Evolutionary conservation across 768 basidiomycete species (phyloP), one percentile per base, ranked within the genome.

Genomic region (Suillus lakei): DNA sequence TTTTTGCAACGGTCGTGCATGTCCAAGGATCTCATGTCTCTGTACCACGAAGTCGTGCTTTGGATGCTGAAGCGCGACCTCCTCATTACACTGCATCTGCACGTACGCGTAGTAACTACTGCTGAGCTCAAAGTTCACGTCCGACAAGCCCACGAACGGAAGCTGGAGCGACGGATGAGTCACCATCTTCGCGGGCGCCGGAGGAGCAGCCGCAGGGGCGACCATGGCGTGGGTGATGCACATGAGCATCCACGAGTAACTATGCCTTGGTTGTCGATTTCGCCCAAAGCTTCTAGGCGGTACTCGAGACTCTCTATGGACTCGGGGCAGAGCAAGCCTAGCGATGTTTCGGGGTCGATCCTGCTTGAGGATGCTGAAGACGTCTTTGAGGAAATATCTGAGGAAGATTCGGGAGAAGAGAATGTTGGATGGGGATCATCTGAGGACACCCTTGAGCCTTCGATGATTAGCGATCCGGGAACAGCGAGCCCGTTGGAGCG

Each of bases 61-160:
- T 98, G 96, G 97, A 87, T 99, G 83, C 83, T 98, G 43, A 92
- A 92, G 73, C 88, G 89, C 46, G 95, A 95, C 72, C 83, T 99
- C 68, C 81, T 98, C 21, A 85, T 93, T 61, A 91, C 93, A 21
- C 83, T 95, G 32, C 96, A 96, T 72, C 87, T 96, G 16, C 89
- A 91, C 43, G 88, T 97, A 62, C 89, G 96, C 36, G 83, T 99
- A 48, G 86, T 95, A 41, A 95, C 92, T 0, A 89, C 93, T 0
- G 81, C 84, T 5, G 86, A 88, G 55, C 79, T 98, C 64, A 99
- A 98, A 77, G 75, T 84, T 48, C 81, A 81, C 12, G 94, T 92
- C n/a, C 83, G 85, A 60, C 75, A 78, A 48, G 77, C 75, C 48
- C 78, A 83, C 64, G 80, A 83, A 65, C 69, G 68, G 68, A 76